Conservation (phyloP, 306 rosid genomes). For the Quercus agrifolia region DNA sequence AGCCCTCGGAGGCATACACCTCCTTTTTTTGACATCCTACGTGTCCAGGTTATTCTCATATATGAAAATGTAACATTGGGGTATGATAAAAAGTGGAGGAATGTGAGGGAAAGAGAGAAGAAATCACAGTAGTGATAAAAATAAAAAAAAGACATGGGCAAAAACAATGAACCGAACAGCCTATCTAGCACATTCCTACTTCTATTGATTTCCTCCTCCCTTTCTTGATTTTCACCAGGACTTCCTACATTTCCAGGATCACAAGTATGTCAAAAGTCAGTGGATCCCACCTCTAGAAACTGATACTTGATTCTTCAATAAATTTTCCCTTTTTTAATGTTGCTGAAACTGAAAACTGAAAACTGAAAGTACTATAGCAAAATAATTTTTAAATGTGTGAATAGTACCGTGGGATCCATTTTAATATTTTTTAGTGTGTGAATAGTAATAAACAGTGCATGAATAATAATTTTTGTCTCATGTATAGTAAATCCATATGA, state of each 20-base stretch:
- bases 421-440: no score
- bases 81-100: not conserved
- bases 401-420: no score
- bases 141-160: not conserved
- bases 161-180: not conserved
- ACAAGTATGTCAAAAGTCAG: not conserved
- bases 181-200: not conserved
- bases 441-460: no score
- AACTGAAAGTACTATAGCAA: no score
- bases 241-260: not conserved
- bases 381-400: no score
- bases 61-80: no score
- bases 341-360: no score
- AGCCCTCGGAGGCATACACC: not conserved
- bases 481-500: no score
- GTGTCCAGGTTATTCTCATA: not conserved
- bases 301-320: not conserved
- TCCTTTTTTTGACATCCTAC: not conserved
- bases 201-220: not conserved
- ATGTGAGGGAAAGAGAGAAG: not conserved
- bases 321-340: not conserved
- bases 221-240: no score
- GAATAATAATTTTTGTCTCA: no score
- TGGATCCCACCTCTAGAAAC: constrained; percentile 1
- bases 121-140: not conserved